Base-by-base conservation (phyloP, 306 rosid species). In the Lathyrus tuberosus region DNA sequence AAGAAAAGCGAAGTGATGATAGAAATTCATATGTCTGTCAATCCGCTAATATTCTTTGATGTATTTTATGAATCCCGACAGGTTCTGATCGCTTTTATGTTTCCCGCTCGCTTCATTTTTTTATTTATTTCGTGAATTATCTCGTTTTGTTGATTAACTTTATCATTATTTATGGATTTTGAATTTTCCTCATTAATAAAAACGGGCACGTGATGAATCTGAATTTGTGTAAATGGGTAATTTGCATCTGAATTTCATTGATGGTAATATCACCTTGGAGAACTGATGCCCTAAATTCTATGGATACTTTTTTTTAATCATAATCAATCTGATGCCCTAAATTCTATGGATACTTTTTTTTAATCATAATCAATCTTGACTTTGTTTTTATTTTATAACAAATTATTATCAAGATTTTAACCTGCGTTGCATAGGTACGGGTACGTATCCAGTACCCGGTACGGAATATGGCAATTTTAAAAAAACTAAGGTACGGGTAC, bases 31-130 rank as follows among this genome's bases (percentile, higher is more conserved):
- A 76, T 10, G 87, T 88, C 88, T 88, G 87, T 91, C 88, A 86
- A 91, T 85, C 85, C 91, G 72, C 96, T 88, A 96, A 91, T 58
- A 22, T 22, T 15, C 9, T 71, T 69, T 89, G 97, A 84, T 83
- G 97, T 80, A 3, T 73, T 48, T 52, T 11, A 28, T 89, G 96
- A 84, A 92, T 89, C 91, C 80, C 96, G 98, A 92, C 95, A 92
- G 95, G 98, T 82, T 92, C 96, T 74, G 95, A 89, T 89, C 91
- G 88, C 92, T 72, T 22, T 65, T 1, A 28, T 74, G 10, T 26
- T 40, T 26, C 65, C 71, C 71, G 52, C 35, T 51, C 37, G 3
- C 3, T 35, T 5, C 26, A 7, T 0, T 13, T 10, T 10, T 5
- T 3, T 12, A 24, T 30, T 1, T 1, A 0, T 13, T 44, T 44